Evolutionary conservation across 257 asterid genomes (phyloP).

Genomic region (Solanum ossicruentum): DNA sequence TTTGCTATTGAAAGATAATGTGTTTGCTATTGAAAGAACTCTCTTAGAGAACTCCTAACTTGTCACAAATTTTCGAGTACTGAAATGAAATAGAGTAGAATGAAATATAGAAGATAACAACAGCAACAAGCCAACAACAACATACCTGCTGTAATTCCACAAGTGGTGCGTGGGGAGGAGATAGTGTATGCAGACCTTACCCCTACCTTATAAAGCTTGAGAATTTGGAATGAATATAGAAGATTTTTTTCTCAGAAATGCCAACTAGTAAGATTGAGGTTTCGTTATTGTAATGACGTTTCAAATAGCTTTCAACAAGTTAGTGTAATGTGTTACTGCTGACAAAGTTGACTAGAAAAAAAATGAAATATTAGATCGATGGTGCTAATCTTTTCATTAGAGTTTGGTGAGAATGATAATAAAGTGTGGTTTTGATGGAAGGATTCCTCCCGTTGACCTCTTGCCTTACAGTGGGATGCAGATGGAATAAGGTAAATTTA

Average conservation of each 20-base stretch:
- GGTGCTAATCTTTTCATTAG: not conserved
- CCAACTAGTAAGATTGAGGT: not conserved
- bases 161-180: not conserved
- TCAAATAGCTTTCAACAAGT: not conserved
- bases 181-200: not conserved
- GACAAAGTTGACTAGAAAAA: not conserved
- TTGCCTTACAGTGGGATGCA: not conserved
- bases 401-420: not conserved
- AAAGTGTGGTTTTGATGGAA: not conserved
- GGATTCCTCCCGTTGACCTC: not conserved
- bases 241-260: not conserved
- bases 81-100: not conserved
- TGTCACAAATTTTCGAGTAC: not conserved
- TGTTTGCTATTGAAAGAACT: not conserved
- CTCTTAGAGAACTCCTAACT: too few relatives aligned
- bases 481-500: not conserved
- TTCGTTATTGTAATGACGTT: not conserved
- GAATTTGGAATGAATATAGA: not conserved
- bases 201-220: not conserved
- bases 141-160: not conserved
- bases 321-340: not conserved
- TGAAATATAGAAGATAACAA: not conserved
- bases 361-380: not conserved
- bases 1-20: not conserved
- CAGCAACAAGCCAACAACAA: not conserved